Evolutionary conservation across 345 rosid genomes (phyloP).

Genomic region (Firmiana major): DNA sequence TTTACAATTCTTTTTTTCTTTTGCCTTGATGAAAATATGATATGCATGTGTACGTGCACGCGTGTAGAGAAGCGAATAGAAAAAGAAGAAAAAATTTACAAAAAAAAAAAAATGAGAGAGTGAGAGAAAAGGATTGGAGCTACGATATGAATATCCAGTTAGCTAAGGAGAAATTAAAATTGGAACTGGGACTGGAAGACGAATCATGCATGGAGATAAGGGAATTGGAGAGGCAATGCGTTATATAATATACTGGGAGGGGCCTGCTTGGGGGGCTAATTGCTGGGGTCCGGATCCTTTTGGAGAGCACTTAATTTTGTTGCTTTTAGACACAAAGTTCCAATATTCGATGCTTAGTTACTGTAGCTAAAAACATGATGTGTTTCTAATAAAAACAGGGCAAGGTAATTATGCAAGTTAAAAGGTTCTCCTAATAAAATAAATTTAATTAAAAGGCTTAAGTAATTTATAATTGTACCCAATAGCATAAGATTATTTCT

Average conservation of each 20-base stretch:
- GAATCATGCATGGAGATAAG: background rate
- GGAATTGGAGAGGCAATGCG: background rate
- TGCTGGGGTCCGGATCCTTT: background rate
- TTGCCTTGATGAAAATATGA: background rate
- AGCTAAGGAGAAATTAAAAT: background rate
- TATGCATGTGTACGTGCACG: conserved; percentile 35
- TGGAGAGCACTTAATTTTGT: background rate
- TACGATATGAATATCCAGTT: background rate
- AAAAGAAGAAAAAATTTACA: conserved; percentile 2
- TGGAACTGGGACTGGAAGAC: background rate
- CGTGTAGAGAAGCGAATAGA: conserved; percentile 12
- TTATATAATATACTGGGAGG: background rate
- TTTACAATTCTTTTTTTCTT: background rate
- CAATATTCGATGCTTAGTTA: background rate
- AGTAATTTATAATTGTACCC: background rate
- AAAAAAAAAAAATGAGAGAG: background rate
- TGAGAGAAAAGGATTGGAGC: background rate
- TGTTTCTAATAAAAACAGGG: background rate
- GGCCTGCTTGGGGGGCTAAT: background rate
- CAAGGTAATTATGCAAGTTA: background rate
- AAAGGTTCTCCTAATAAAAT: background rate
- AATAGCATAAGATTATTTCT: too few species aligned
- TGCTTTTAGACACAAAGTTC: background rate
- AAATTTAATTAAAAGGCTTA: background rate
- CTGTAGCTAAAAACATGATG: background rate